phyloP scores from a whole-genome alignment of 2,329 filamentous ascomycete genomes.

The Cercospora sp. region DNA sequence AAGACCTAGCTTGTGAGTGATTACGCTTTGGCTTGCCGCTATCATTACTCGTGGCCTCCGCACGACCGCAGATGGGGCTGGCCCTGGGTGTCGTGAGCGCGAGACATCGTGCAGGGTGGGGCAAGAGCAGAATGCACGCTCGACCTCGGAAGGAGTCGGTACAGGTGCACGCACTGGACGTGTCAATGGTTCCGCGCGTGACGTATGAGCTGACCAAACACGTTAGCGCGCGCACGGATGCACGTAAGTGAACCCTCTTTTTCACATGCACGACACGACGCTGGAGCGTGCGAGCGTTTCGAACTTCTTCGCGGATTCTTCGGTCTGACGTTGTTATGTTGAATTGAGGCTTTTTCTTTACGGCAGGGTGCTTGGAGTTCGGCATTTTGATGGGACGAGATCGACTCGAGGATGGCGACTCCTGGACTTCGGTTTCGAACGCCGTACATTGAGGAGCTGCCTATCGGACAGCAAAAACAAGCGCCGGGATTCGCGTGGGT shows the following conservation, averaged over 20 bases:
- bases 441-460: constrained; percentile 80
- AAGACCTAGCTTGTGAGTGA: constrained; percentile 1
- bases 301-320: constrained; percentile 11
- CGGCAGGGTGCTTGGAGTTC: neutral
- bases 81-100: neutral
- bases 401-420: constrained; percentile 12
- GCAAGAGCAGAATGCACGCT: neutral
- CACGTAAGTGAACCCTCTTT: constrained; percentile 9
- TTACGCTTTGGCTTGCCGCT: neutral
- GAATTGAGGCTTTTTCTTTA: neutral
- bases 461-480: constrained; percentile 62
- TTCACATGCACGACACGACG: constrained; percentile 14
- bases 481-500: constrained; percentile 94
- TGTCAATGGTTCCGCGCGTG: neutral
- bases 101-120: constrained; percentile 4
- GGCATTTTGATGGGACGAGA: constrained; percentile 2
- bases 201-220: constrained; percentile 1
- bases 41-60: constrained; percentile 1
- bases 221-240: constrained; percentile 3
- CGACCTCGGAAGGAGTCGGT: constrained; percentile 12
- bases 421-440: constrained; percentile 46
- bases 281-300: constrained; percentile 12
- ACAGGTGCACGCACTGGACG: neutral
- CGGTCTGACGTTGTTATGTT: constrained; percentile 10
- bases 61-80: constrained; percentile 4